Base-by-base conservation (phyloP, 768 basidiomycete genomes). In the Lactarius sanguifluus region DNA sequence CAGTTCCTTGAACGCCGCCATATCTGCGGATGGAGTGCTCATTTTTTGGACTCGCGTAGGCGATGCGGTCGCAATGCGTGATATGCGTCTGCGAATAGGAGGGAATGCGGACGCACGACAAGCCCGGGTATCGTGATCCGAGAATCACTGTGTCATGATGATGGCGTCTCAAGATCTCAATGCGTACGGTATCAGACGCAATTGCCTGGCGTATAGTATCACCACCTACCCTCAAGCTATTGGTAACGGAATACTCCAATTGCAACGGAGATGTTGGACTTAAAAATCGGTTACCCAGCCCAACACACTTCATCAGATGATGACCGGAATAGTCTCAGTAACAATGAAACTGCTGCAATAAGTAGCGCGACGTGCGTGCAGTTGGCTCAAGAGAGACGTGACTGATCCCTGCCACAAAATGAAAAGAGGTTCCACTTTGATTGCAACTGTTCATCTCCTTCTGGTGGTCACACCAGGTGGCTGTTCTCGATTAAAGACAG, bases 1-100 rank as follows among this genome's bases (percentile, higher is more conserved):
- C 12, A 66, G n/a, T 25, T 62, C 43, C 25, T 55, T 57, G 57
- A 69, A 69, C 18, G 62, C 50, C 20, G 32, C 32, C 50, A 69
- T 69, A 28, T 65, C 62, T 20, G 55, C 13, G 41, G 68, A 62
- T 47, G 63, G 55, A 30, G 58, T 1, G 8, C 38, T 32, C 64
- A 64, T 64, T 40, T 61, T 41, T 15, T 41, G 30, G 5, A n/a
- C 5, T 59, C 20, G 25, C 25, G 2, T 12, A 61, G 32, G 60
- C 23, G 23, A 61, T 36, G 45, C 36, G 47, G 47, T 50, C 5
- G 47, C 45, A 10, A 23, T 23, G 23, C 2, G 47, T 6, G 45
- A 47, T 23, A 25, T 50, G 50, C 13, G 23, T 47, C n/a, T 50
- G 18, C 15, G n/a, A 50, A 34, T 34, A 34, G 34, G 9, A 34